Base-by-base conservation (phyloP, 192 early-diverging fungal species). In the Coemansia sp. region DNA sequence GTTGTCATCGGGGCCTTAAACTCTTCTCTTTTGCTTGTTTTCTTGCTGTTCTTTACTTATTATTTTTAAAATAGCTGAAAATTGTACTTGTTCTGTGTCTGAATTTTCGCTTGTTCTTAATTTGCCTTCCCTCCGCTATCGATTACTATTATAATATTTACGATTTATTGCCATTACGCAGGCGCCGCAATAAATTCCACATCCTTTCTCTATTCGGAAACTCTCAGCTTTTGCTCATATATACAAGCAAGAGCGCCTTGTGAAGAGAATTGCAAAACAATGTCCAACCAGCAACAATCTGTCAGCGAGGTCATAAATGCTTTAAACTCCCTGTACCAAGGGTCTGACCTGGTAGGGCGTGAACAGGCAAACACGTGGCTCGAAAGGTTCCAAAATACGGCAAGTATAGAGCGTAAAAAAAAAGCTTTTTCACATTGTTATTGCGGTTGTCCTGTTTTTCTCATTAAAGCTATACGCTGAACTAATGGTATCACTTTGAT, bases 371-470 rank as follows among this genome's bases (percentile, higher is more conserved):
- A 87, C 70, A 63, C 66, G 30, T 96, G 94, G 92, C 84, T 98
- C 61, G 86, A 91, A 59, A 77, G 74, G 59, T 98, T 94, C 68
- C 95, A 95, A 79, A 91, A 92, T 69, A 92, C 87, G 77, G 93
- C 93, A 83, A 63, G 85, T 68, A 42, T 23, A 33, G 12, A 21
- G 20, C 18, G 16, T 28, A 26, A 2, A 53, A 4, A 10, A 37
- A 37, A 37, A 37, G 35, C 12, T 37, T 37, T 37, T 53, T n/a
- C 16, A 20, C 40, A 28, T 37, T 46, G 3, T 31, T 30, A 30
- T n/a, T 58, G n/a, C n/a, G 16, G 20, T 53, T 13, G 15, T 53
- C 29, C 20, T 23, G 6, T 49, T 49, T 49, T 49, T 12, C 48
- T 49, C 8, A 13, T 15, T 13, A 20, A 46, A 46, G 0, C 15